Evolutionary conservation across 495 filamentous ascomycete genomes (phyloP), one percentile per base, ranked within the genome.

Genomic region (Xylaria curta): DNA sequence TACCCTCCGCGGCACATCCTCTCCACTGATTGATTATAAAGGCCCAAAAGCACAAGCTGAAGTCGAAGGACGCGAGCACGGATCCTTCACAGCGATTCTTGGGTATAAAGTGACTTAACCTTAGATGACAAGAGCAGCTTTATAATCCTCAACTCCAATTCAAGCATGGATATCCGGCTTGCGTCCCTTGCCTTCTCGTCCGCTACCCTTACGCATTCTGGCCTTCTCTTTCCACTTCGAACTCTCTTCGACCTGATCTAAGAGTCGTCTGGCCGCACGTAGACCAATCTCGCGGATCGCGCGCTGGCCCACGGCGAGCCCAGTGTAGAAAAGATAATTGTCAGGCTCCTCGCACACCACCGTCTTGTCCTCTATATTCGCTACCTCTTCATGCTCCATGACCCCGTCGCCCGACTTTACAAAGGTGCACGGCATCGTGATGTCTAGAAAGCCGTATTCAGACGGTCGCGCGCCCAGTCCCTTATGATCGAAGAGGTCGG

Each of bases 271-370:
- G 61, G 78, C 81, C 9, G 81, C 81, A 21, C 76, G 68, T 19
- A 26, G 46, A 0, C 78, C 82, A 12, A 84, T 72, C 44, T 82
- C 81, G 24, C 66, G 70, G 2, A 81, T 75, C 21, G 78, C 78
- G 15, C 77, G 75, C 54, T 73, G 53, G 56, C 59, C 73, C 3
- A 81, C 68, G 12, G 76, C 80, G 46, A 82, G 82, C 3, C 74
- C 74, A 3, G 78, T 81, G 60, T 75, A 80, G 66, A 82, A 84
- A 3, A 84, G 70, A 46, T 80, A 75, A 15, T 79, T 70, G 26
- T 79, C 72, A 4, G 78, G 78, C 10, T 68, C 38, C 24, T 74
- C 59, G 59, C 82, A 82, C 38, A 75, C 75, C 26, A 60, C 38
- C 36, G 44, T 56, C 8, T 28, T 60, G 7, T 24, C 65, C 40